Base-by-base conservation (phyloP, 2,329 filamentous ascomycete species). In the Fusarium armeniacum region DNA sequence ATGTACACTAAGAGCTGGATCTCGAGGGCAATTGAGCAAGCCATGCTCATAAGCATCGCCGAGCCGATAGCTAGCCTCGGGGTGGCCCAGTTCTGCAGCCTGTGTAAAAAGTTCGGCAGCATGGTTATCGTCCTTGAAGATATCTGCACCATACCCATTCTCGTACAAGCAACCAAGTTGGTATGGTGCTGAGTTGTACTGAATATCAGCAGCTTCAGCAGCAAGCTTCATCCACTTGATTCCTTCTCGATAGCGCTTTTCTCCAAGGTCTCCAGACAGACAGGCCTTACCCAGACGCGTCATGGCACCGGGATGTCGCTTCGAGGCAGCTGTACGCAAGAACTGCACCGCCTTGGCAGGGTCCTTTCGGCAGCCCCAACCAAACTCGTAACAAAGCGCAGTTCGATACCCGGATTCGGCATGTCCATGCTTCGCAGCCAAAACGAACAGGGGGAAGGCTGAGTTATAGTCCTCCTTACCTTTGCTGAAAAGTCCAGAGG, bases 41-140 rank as follows among this genome's bases (percentile, higher is more conserved):
- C 96, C 96, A 76, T 97, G 93, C 81, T 99, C 96, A 77, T 99
- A 99, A 1, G 95, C 94, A 78, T 98, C 93, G n/a, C 96, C 96
- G 82, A 99, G 89, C 54, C 93, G 89, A 79, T 90, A 94, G 75
- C 91, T 93, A 32, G 96, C 94, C 72, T 97, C 91, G 3, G 91
- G 83, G 75, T 99, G 93, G 10, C 94, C 94, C 50, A 99, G 82
- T 76, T 98, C 96, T 2, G 96, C 96, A 12, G 96, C 93, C 76
- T 97, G 93, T 1, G 96, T 98, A 75, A 97, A 97, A 2, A 99
- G 84, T 78, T 98, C 94, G 32, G 94, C 95, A 1, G 96, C 93
- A 77, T 99, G 98, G 38, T 88, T 87, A 73, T 93, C 91, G 74
- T 99, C 96, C 72, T 91, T 89, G 85, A 99, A 98, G 49, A 98